Base-by-base conservation (phyloP, 192 early-diverging fungal genomes). In the Coemansia sp. region DNA sequence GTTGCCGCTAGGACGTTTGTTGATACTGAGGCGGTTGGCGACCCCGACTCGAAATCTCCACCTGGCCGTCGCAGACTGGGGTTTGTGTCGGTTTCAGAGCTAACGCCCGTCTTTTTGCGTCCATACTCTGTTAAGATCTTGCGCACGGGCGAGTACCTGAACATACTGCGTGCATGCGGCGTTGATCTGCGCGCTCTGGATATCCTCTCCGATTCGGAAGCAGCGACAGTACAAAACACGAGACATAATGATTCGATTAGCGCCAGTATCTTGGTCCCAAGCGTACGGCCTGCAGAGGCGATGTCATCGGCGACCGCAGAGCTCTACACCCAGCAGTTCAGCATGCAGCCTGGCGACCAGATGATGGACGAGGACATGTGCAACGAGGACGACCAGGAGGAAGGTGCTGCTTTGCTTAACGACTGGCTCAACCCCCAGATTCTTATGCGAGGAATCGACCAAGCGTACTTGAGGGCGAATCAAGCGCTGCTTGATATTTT, bases 101-200 rank as follows among this genome's bases (percentile, higher is more conserved):
- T 76, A 35, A 81, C 83, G 2, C 97, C 97, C 0, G 77, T 68
- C 1, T 98, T 96, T 46, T 75, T 99, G 43, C 86, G 86, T 6
- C 87, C 89, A 7, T 84, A 89, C 20, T 84, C 89, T 23, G 84
- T 84, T 4, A 94, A 94, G 73, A 91, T 98, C 52, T 70, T 99
- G 62, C 75, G 90, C 20, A 91, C 95, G 0, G 97, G 97, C 39
- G 95, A 95, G 73, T 98, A 99, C 69, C 74, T 97, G 46, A 98
- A 99, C 72, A 94, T 97, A 2, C 83, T 98, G 25, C 81, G 92
- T 1, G 94, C 93, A 59, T 96, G 92, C 70, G 75, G 75, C 29
- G 71, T 77, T 21, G 72, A 82, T 18, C 58, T 82, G 49, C 68
- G 70, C 61, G 45, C 71, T 7, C 51, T 81, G 9, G 68, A 63